Conservation (phyloP, 805 yeast genomes). For the Saturnispora besseyi region DNA sequence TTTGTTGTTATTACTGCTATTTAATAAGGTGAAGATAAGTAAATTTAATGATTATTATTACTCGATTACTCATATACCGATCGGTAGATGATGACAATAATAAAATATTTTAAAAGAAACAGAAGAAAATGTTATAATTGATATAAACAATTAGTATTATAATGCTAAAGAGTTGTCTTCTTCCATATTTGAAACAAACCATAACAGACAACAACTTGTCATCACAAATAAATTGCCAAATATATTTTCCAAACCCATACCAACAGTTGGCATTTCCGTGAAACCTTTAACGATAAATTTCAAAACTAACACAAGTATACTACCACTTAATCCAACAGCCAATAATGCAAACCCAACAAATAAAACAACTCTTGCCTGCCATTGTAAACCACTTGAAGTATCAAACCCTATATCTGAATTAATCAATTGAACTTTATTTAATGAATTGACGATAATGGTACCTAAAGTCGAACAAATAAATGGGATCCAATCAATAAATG, state of each 20-base stretch:
- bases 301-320: constrained; percentile 77
- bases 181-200: constrained; percentile 94
- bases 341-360: constrained; percentile 87
- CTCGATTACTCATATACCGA: too few species aligned
- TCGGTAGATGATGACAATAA: neutral
- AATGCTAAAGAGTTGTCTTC: constrained; percentile 88
- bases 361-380: constrained; percentile 89
- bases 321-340: constrained; percentile 92
- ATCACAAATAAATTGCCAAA: constrained; percentile 69
- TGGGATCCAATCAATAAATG: constrained; percentile 95
- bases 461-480: constrained; percentile 82
- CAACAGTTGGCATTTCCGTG: constrained; percentile 72
- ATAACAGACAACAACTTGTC: constrained; percentile 80
- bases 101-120: neutral
- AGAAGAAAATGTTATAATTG: neutral
- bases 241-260: constrained; percentile 90
- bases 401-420: constrained; percentile 23
- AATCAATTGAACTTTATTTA: constrained; percentile 49
- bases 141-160: constrained; percentile 7
- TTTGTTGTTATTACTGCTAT: neutral
- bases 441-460: constrained; percentile 70
- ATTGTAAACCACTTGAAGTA: constrained; percentile 43
- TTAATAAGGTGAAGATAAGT: neutral
- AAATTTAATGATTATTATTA: too few species aligned
- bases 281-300: constrained; percentile 75